phyloP scores from a whole-genome alignment of 345 rosid genomes.

The Aegle marmelos region DNA sequence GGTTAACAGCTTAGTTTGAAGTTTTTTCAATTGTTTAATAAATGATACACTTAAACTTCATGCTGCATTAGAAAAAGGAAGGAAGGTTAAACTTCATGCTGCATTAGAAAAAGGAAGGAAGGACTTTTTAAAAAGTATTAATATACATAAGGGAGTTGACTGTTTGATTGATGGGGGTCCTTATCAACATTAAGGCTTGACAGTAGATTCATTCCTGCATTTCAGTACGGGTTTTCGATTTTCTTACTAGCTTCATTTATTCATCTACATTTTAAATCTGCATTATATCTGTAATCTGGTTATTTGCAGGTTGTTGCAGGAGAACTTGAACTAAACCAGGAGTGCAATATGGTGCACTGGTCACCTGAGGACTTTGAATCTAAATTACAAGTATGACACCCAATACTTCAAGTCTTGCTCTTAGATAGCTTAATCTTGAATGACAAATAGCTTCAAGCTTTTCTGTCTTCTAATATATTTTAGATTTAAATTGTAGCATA shows the following conservation, averaged over 20 bases:
- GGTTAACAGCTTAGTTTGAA: not conserved
- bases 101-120: too few relatives aligned
- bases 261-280: not conserved
- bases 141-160: too few relatives aligned
- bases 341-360: conserved; percentile 87
- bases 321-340: conserved; percentile 89
- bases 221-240: not conserved
- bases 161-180: too few relatives aligned
- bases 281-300: conserved; percentile 8
- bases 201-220: not conserved
- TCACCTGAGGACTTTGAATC: conserved; percentile 97
- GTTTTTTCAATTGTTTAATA: too few relatives aligned
- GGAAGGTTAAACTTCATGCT: too few relatives aligned
- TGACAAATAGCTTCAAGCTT: not conserved
- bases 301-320: conserved; percentile 89
- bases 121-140: too few relatives aligned
- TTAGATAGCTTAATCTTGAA: not conserved
- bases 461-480: too few relatives aligned
- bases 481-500: too few relatives aligned
- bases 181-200: not conserved
- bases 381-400: conserved; percentile 68
- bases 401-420: not conserved
- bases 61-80: too few relatives aligned
- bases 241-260: not conserved
- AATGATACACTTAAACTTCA: too few relatives aligned